A percentile compares a stretch with the other conserved stretches of the same genome.
phyloP scores from a whole-genome alignment of 495 filamentous ascomycete species.

The Lasiosphaeris hirsuta region DNA sequence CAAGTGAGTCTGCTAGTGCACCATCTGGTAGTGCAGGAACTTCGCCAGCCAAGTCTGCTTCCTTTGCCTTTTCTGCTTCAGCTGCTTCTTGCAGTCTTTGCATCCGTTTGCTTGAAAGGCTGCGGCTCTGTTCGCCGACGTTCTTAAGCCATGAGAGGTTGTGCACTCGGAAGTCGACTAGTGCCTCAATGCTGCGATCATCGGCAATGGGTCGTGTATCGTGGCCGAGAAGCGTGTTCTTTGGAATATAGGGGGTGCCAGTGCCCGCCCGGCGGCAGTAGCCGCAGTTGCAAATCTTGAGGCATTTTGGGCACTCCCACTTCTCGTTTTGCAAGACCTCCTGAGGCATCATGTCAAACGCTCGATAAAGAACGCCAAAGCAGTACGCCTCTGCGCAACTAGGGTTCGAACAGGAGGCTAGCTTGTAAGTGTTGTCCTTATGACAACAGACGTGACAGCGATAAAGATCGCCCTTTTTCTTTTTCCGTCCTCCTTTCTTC shows the following conservation, averaged over 20 bases:
- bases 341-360: constrained; percentile 82
- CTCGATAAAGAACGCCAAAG: constrained; percentile 83
- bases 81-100: constrained; percentile 49
- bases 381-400: constrained; percentile 72
- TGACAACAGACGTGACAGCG: constrained; percentile 79
- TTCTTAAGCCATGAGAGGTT: constrained; percentile 73
- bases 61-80: constrained; percentile 51
- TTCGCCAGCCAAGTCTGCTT: constrained; percentile 22
- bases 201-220: constrained; percentile 87
- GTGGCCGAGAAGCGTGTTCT: constrained; percentile 78
- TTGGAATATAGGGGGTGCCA: constrained; percentile 69
- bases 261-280: constrained; percentile 56
- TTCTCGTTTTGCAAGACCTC: constrained; percentile 69
- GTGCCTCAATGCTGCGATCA: constrained; percentile 76
- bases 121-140: constrained; percentile 48
- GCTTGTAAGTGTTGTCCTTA: constrained; percentile 73
- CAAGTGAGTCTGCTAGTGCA: constrained; percentile 30
- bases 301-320: constrained; percentile 88
- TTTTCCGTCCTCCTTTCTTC: constrained; percentile 40
- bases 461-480: constrained; percentile 46
- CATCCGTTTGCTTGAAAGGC: constrained; percentile 49
- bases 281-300: constrained; percentile 77
- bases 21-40: constrained; percentile 27
- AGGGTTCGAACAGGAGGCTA: constrained; percentile 64
- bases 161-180: constrained; percentile 80